Base-by-base conservation (phyloP, 2,329 filamentous ascomycete species). In the Microsporum ferrugineum region DNA sequence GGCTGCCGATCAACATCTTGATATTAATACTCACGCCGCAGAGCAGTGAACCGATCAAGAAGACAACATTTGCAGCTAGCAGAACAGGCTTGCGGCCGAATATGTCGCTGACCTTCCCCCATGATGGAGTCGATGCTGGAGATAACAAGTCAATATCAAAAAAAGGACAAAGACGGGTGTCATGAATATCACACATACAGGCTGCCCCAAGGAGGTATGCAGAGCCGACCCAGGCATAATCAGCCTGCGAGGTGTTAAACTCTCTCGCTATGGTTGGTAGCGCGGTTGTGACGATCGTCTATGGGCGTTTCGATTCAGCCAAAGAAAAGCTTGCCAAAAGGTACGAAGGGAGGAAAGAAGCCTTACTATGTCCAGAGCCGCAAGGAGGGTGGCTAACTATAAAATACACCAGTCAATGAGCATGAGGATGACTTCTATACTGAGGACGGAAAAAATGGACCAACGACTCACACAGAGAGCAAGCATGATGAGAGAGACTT, bases 31-130 rank as follows among this genome's bases (percentile, higher is more conserved):
- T 76, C 31, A 85, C 67, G 1, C 78, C 84, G 43, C 82, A 82
- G n/a, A 87, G 75, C 59, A 86, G 71, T 38, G 82, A 84, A 29
- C 83, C 84, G 14, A 84, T 71, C 60, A 87, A 79, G 73, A 88
- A 88, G 29, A 85, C 73, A 17, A 79, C 72, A 62, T 85, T 85
- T 17, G 83, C 83, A 2, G 80, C 66, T 12, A 88, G 73, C 34
- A 88, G 73, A 57, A 85, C 78, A 10, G 80, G 80, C 66, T 87
- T 88, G 45, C 85, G 77, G 1, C 85, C 85, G 73, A 82, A 87
- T 62, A 88, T 87, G 65, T 88, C 85, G 51, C 81, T 83, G 27
- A 86, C 72, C 67, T 86, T 86, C 27, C 83, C 80, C 79, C 80
- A 83, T 38, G 78, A 74, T 2, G 79, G 80, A 2, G 77, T 78